These are phyloP conservation scores for Leptodontidium sp. DNA, from an alignment of 2,329 filamentous ascomycete species.

Conservation along the genomic window DNA sequence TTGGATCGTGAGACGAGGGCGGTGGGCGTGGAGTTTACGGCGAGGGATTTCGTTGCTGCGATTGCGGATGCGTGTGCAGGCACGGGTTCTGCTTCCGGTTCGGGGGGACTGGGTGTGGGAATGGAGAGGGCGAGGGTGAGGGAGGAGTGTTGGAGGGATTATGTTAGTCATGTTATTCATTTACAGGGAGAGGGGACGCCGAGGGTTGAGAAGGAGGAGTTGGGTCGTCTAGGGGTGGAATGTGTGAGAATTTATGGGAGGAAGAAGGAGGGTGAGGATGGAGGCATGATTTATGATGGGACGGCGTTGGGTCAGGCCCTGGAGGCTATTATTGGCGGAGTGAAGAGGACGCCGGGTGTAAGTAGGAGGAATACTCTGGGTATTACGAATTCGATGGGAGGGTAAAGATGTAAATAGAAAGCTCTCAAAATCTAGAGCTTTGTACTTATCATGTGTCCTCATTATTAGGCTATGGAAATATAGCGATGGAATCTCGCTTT, in stretches of 20 bases:
- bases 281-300: slow-evolving; percentile 75
- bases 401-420: not conserved
- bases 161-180: slow-evolving; percentile 86
- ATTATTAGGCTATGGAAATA: no score
- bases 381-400: slow-evolving; percentile 7
- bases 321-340: slow-evolving; percentile 75
- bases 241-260: slow-evolving; percentile 80
- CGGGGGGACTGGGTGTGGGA: slow-evolving; percentile 30
- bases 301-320: slow-evolving; percentile 77
- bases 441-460: no score
- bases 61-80: slow-evolving; percentile 72
- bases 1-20: slow-evolving; percentile 89
- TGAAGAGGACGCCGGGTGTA: slow-evolving; percentile 52
- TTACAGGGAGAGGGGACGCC: slow-evolving; percentile 77
- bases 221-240: slow-evolving; percentile 76
- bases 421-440: no score
- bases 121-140: slow-evolving; percentile 30
- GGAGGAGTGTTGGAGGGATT: slow-evolving; percentile 64
- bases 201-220: slow-evolving; percentile 69
- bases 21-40: slow-evolving; percentile 66
- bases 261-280: slow-evolving; percentile 58
- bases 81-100: slow-evolving; percentile 25
- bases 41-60: slow-evolving; percentile 82
- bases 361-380: slow-evolving; percentile 67
- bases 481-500: no score